These are phyloP conservation scores for Danielozyma ontarioensis DNA, from an alignment of 805 yeast genomes.

Conservation along the genomic window DNA sequence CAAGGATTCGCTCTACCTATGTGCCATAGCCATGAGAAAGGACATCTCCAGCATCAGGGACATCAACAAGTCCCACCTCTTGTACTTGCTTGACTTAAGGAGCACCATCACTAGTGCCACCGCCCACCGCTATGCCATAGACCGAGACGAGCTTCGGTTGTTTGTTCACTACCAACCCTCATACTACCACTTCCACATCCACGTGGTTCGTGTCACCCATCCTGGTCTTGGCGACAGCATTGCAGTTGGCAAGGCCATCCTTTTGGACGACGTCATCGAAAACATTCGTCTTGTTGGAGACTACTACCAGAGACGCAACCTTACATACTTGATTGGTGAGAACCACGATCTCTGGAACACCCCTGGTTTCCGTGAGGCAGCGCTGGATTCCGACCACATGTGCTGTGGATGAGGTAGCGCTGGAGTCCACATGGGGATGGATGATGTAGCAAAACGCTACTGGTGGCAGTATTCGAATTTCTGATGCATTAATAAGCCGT, in stretches of 20 bases:
- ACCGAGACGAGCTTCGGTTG: constrained; percentile 56
- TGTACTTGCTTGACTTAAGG: constrained; percentile 49
- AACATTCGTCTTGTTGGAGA: constrained; percentile 51
- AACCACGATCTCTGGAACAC: constrained; percentile 67
- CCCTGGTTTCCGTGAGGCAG: constrained; percentile 17
- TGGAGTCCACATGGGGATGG: too few species aligned
- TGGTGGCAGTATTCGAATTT: too few species aligned
- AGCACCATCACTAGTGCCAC: constrained; percentile 44
- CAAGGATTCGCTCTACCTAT: constrained; percentile 66
- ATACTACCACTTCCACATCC: constrained; percentile 92
- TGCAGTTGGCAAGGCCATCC: constrained; percentile 72
- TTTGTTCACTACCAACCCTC: constrained; percentile 95
- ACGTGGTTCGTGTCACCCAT: constrained; percentile 71
- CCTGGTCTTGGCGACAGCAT: constrained; percentile 66
- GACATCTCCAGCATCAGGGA: constrained; percentile 77
- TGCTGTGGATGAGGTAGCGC: too few species aligned
- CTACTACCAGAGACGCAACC: constrained; percentile 53
- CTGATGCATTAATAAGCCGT: too few species aligned
- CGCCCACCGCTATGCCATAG: constrained; percentile 32
- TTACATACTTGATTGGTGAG: constrained; percentile 70
- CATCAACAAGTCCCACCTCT: constrained; percentile 51
- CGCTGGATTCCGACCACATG: too few species aligned
- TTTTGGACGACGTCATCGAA: constrained; percentile 78
- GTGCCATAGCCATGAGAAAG: constrained; percentile 64
- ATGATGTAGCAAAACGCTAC: too few species aligned